phyloP scores from a whole-genome alignment of 257 asterid genomes.

The Solanum infundibuliforme region DNA sequence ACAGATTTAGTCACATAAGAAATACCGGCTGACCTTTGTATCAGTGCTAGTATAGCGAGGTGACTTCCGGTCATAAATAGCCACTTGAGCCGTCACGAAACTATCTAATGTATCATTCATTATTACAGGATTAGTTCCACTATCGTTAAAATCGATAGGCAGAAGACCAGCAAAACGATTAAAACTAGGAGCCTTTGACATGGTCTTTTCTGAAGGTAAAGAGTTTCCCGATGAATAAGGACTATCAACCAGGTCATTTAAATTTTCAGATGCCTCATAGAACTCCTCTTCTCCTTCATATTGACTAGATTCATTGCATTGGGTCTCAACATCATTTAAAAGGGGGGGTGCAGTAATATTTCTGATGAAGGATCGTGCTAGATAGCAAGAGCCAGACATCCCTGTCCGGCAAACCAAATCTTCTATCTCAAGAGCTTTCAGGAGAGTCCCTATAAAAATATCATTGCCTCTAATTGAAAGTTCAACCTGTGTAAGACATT shows the following conservation, averaged over 20 bases:
- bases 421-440: slow-evolving; percentile 82
- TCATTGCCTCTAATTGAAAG: slow-evolving; percentile 63
- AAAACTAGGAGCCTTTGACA: slow-evolving; percentile 56
- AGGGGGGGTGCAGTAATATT: slow-evolving; percentile 46
- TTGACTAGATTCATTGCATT: slow-evolving; percentile 30
- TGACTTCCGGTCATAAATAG: slow-evolving; percentile 66
- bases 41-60: slow-evolving; percentile 55
- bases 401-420: slow-evolving; percentile 54
- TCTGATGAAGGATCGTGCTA: slow-evolving; percentile 80
- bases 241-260: slow-evolving; percentile 58
- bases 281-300: slow-evolving; percentile 84
- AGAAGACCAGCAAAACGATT: slow-evolving; percentile 61
- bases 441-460: slow-evolving; percentile 80
- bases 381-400: slow-evolving; percentile 38
- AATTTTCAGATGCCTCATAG: slow-evolving; percentile 79
- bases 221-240: slow-evolving; percentile 26
- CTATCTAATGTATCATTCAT: slow-evolving; percentile 53
- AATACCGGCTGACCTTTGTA: slow-evolving; percentile 45
- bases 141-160: slow-evolving; percentile 35
- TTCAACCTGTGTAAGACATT: slow-evolving; percentile 57
- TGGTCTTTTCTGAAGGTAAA: slow-evolving; percentile 18
- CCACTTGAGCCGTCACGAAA: slow-evolving; percentile 89
- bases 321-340: slow-evolving; percentile 22
- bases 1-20: neutral
- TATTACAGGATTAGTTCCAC: slow-evolving; percentile 40